Evolutionary conservation across 164 flowering plant genomes (phyloP).

Genomic region (Litsea cubeba): DNA sequence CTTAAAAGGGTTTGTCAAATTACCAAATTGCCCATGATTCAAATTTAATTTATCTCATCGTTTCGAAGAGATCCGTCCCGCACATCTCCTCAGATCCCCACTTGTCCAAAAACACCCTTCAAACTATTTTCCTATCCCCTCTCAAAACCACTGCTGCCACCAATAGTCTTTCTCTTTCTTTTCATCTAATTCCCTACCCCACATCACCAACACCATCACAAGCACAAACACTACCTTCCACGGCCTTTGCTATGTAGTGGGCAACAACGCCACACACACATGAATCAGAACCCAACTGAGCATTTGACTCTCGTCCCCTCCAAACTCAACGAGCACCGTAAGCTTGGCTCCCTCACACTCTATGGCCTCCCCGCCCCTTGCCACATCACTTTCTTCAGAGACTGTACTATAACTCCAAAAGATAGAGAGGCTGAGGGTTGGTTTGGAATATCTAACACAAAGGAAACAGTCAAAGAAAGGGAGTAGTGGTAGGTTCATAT

Average conservation of each 20-base stretch:
- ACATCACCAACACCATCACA: constrained; percentile 12
- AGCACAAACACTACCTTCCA: constrained; percentile 46
- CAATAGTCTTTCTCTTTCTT: background rate
- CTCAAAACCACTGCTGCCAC: no score
- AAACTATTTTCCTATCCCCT: no score
- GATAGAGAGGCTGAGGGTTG: no score
- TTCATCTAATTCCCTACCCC: background rate
- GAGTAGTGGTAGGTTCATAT: no score
- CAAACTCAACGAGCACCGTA: constrained; percentile 82
- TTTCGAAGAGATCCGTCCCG: no score
- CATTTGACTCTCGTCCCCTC: constrained; percentile 93
- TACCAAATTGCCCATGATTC: no score
- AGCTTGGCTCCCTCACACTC: constrained; percentile 82
- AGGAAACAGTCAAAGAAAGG: no score
- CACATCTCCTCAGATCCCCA: no score
- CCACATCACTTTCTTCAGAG: constrained; percentile 60
- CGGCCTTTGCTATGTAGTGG: constrained; percentile 84
- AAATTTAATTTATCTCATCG: no score
- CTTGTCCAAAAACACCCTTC: no score
- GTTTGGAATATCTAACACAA: no score
- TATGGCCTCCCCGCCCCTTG: constrained; percentile 63
- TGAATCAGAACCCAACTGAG: constrained; percentile 97
- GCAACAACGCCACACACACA: constrained; percentile 96
- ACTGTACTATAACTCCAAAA: constrained; percentile 18
- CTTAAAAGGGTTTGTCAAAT: no score